Percentiles rank a stretch among this genome's conserved stretches.
Evolutionary conservation across 257 asterid species (phyloP).

Genomic region (Capsicum chinense): DNA sequence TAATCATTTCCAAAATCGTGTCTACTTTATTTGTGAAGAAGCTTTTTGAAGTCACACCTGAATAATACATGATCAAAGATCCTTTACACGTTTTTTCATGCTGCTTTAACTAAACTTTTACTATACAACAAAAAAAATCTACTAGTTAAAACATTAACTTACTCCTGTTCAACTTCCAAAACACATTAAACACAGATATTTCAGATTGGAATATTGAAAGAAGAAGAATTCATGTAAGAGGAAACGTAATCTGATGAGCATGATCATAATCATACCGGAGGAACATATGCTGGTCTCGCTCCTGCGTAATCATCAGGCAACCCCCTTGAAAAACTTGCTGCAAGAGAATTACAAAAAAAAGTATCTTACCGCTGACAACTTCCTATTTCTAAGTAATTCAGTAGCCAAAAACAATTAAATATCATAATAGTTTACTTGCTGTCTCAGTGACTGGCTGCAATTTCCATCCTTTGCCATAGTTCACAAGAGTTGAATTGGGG

Average conservation of each 20-base stretch:
- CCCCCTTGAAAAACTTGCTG: slow-evolving; percentile 23
- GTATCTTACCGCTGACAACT: neutral
- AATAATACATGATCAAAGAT: neutral
- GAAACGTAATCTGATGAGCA: neutral
- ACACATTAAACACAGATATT: neutral
- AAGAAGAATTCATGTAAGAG: neutral
- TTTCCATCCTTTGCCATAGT: slow-evolving; percentile 74
- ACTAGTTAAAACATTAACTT: neutral
- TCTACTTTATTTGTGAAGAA: neutral
- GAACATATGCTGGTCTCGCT: neutral
- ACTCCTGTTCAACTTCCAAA: neutral
- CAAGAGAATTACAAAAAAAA: neutral
- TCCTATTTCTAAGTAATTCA: neutral
- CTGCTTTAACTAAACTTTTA: neutral
- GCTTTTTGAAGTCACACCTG: neutral
- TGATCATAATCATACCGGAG: slow-evolving; percentile 4
- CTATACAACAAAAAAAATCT: neutral
- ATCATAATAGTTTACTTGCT: slow-evolving; percentile 40
- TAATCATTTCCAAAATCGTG: neutral
- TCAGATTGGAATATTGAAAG: neutral
- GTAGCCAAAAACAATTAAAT: neutral
- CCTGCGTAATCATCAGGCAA: neutral
- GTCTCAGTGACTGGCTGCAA: slow-evolving; percentile 62
- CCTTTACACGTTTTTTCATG: neutral
- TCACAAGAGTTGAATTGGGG: slow-evolving; percentile 67